phyloP scores from a whole-genome alignment of 306 rosid species.

The Gynostemma pentaphyllum region DNA sequence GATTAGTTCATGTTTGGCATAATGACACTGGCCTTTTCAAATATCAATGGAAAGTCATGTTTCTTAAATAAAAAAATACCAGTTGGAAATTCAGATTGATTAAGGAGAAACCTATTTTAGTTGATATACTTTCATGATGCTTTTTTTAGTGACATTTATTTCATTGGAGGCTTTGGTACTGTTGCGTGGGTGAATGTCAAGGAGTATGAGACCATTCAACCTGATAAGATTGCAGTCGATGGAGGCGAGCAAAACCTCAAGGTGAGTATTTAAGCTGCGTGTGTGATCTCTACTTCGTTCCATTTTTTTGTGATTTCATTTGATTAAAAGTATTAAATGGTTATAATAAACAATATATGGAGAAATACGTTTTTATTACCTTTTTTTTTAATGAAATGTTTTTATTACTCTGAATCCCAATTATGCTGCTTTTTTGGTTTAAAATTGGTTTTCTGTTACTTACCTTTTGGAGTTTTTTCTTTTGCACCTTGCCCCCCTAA shows the following conservation, averaged over 20 bases:
- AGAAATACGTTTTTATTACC: not conserved
- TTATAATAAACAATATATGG: not conserved
- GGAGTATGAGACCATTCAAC: conserved; percentile 82
- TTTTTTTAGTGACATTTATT: conserved; percentile 79
- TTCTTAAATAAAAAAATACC: too few relatives aligned
- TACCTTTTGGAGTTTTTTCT: not conserved
- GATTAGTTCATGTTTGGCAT: not conserved
- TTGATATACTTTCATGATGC: not conserved
- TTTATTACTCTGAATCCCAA: not conserved
- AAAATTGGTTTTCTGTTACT: not conserved
- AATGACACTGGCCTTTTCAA: too few relatives aligned
- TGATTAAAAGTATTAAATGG: not conserved
- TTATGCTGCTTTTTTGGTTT: not conserved
- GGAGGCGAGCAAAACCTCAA: conserved; percentile 91
- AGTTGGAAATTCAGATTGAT: not conserved
- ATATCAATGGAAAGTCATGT: too few relatives aligned
- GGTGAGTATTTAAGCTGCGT: conserved; percentile 28
- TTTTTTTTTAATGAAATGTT: too few relatives aligned
- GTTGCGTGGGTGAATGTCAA: conserved; percentile 99
- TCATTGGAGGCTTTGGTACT: conserved; percentile 99
- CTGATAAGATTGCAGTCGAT: conserved; percentile 94
- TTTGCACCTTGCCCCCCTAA: not conserved
- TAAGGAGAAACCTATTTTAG: not conserved
- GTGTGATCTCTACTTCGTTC: not conserved
- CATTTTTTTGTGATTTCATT: not conserved